phyloP scores from a whole-genome alignment of 2,329 filamentous ascomycete species.

The Aspergillus quadricinctus region DNA sequence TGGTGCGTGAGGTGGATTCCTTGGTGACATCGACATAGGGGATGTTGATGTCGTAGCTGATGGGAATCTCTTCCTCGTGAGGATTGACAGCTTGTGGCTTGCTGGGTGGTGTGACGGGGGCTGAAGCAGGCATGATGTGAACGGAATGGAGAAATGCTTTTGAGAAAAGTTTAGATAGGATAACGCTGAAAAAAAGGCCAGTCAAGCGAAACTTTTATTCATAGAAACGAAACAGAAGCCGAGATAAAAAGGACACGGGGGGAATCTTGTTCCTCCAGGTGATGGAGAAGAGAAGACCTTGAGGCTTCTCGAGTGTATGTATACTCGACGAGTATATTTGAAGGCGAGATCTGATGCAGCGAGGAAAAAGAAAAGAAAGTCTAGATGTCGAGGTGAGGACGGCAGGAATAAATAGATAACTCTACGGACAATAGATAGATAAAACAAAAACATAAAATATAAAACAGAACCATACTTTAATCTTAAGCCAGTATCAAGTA shows the following conservation, averaged over 20 bases:
- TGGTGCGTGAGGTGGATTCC: conserved; percentile 33
- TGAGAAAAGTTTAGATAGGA: neutral
- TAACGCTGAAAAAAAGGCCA: neutral
- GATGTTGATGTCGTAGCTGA: conserved; percentile 47
- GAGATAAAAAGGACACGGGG: no score
- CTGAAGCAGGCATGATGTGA: conserved; percentile 27
- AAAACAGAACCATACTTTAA: no score
- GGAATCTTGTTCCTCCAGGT: neutral
- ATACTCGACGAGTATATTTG: neutral
- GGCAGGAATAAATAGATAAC: neutral
- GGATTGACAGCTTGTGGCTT: conserved; percentile 20
- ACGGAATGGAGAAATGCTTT: neutral
- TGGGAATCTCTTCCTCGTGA: conserved; percentile 29
- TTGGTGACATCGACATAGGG: conserved; percentile 43
- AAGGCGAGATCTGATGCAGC: neutral
- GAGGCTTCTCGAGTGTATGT: neutral
- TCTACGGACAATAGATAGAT: neutral
- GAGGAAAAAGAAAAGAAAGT: conserved; percentile 5
- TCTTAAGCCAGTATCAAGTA: no score
- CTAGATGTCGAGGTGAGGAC: neutral
- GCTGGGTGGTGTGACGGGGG: conserved; percentile 26
- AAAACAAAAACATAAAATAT: neutral
- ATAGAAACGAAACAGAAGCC: neutral
- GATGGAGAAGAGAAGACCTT: neutral
- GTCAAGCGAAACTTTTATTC: neutral